phyloP scores from a whole-genome alignment of 208 protist species.

The Acanthamoeba lenticulata region DNA sequence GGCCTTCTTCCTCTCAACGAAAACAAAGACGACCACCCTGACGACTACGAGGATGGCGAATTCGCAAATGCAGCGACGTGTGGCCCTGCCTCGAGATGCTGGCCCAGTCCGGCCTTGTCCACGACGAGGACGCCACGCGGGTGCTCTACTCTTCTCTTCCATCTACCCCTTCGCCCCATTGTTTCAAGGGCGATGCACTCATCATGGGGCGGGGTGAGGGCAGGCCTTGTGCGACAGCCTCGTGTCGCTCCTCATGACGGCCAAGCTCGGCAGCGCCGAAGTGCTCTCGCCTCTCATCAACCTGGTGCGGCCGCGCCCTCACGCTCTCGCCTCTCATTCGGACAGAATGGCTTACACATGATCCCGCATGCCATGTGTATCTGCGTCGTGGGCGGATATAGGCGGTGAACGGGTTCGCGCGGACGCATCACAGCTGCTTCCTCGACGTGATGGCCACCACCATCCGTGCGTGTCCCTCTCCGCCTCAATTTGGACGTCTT shows the following conservation, averaged over 20 bases:
- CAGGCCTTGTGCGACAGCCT: constrained; percentile 2
- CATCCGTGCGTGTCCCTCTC: neutral
- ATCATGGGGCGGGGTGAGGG: no score
- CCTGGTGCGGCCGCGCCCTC: neutral
- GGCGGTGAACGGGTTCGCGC: neutral
- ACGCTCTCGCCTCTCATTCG: neutral
- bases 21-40: no score
- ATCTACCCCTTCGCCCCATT: no score
- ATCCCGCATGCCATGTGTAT: neutral
- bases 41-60: no score
- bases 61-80: neutral
- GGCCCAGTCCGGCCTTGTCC: neutral
- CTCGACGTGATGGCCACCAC: constrained; percentile 1
- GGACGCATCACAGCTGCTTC: neutral
- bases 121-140: neutral
- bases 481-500: neutral
- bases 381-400: neutral
- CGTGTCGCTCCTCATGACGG: constrained; percentile 1
- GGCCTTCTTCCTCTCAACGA: neutral
- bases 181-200: no score
- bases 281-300: neutral
- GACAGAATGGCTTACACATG: no score
- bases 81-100: constrained; percentile 7
- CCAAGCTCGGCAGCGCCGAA: neutral
- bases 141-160: neutral